Percentiles rank a stretch among this genome's conserved stretches.
These are phyloP conservation scores for Chlorella vulgaris DNA, from an alignment of 139 green algal species.

Conservation along the genomic window DNA sequence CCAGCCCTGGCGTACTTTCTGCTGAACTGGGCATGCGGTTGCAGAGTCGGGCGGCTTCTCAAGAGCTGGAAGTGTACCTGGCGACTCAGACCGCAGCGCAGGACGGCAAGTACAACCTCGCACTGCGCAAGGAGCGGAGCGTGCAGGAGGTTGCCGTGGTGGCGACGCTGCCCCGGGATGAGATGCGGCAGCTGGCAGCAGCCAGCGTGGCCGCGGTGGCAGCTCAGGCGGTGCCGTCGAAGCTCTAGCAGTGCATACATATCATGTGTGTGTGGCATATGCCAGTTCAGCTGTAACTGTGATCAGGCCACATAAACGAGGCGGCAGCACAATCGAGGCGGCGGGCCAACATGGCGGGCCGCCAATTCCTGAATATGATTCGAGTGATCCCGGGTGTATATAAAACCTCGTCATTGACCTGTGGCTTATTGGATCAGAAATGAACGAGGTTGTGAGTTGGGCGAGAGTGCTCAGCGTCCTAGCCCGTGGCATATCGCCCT, in stretches of 20 bases:
- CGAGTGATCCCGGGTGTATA: too few relatives aligned
- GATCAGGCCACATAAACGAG: too few relatives aligned
- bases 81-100: not conserved
- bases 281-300: too few relatives aligned
- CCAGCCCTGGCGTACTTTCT: not conserved
- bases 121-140: slow-evolving; percentile 30
- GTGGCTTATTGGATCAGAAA: too few relatives aligned
- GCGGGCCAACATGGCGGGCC: too few relatives aligned
- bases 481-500: too few relatives aligned
- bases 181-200: slow-evolving; percentile 20
- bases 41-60: slow-evolving; percentile 39
- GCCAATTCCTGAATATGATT: too few relatives aligned
- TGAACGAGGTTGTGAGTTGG: too few relatives aligned
- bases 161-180: not conserved
- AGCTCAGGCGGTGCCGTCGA: not conserved
- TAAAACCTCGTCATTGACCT: too few relatives aligned
- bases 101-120: slow-evolving; percentile 34
- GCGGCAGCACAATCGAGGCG: too few relatives aligned
- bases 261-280: too few relatives aligned
- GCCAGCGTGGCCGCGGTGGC: not conserved
- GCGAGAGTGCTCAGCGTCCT: too few relatives aligned
- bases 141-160: slow-evolving; percentile 38
- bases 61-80: slow-evolving; percentile 42
- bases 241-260: not conserved
- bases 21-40: slow-evolving; percentile 31